phyloP scores from a whole-genome alignment of 169 alveolate genomes.

The Toxoplasma gondii region DNA sequence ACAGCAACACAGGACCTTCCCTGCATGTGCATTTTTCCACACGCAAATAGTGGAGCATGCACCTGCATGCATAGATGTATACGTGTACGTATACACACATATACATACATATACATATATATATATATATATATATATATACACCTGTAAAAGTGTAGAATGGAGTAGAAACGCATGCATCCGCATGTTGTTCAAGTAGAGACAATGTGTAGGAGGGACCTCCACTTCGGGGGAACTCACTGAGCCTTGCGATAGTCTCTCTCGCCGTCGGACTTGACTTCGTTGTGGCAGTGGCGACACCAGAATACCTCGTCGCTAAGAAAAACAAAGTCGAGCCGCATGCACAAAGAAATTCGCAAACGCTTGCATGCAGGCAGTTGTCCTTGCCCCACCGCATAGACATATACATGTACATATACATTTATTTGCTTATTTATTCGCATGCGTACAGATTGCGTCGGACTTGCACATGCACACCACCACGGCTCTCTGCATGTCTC shows the following conservation, averaged over 20 bases:
- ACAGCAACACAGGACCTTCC: no score
- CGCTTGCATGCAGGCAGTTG: not conserved
- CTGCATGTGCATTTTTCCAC: no score
- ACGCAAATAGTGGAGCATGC: not conserved
- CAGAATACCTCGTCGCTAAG: conserved; percentile 69
- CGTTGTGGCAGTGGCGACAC: conserved; percentile 80
- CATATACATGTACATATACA: not conserved
- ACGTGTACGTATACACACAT: not conserved
- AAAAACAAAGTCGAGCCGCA: not conserved
- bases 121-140: no score
- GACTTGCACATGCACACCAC: no score
- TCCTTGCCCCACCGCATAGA: no score
- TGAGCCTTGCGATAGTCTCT: conserved; percentile 38
- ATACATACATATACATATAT: not conserved
- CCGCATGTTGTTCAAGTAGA: not conserved
- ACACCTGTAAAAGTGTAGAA: no score
- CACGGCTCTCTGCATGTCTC: no score
- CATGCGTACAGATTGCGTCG: no score
- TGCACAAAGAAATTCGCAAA: not conserved
- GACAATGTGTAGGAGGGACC: not conserved
- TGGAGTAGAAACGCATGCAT: not conserved
- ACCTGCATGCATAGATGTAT: not conserved
- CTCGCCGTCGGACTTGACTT: conserved; percentile 54
- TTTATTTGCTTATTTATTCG: no score
- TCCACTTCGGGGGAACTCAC: conserved; percentile 26